Evolutionary conservation across 2,329 filamentous ascomycete species (phyloP), one percentile per base, ranked within the genome.

Genomic region (Mariannaea elegans): DNA sequence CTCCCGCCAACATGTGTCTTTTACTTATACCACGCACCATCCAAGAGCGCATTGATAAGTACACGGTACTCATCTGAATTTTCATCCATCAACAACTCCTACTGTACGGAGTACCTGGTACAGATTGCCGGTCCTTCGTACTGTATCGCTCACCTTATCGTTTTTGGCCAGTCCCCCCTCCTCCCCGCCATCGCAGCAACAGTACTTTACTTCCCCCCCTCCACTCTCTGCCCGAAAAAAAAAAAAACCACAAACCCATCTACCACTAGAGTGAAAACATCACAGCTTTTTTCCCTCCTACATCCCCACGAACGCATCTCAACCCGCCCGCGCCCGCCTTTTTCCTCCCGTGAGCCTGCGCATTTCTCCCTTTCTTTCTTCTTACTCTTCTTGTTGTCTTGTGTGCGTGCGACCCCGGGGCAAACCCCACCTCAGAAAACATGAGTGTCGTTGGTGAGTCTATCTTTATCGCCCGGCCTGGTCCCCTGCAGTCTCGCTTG

Each of bases 371-470:
- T 21, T 45, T 48, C 19, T 14, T 57, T 36, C 53, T 42, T 38
- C 18, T 27, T 27, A 48, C 18, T 47, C 56, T 60, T 48, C 57
- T 57, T 46, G 29, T 23, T 68, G 42, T 63, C 41, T 32, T 68
- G 48, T 65, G 54, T 68, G 63, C 53, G 49, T 53, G 61, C 59
- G 63, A 53, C 48, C n/a, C 66, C 65, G 65, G 63, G 66, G 58
- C 63, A 68, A 64, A 64, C 59, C 65, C 63, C 67, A 63, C 62
- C 57, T 62, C 73, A 68, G 72, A 74, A 75, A 80, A 65, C 78
- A 85, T 85, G 82, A 82, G 80, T 77, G 82, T 85, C 74, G 82
- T 85, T 69, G 82, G 82, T 84, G 78, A 66, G 80, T 77, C 32
- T 10, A n/a, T 36, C 13, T 36, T 51, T 39, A 34, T 34, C 14